Evolutionary conservation across 768 basidiomycete genomes (phyloP).

Genomic region (Boletus vinaceobasis): DNA sequence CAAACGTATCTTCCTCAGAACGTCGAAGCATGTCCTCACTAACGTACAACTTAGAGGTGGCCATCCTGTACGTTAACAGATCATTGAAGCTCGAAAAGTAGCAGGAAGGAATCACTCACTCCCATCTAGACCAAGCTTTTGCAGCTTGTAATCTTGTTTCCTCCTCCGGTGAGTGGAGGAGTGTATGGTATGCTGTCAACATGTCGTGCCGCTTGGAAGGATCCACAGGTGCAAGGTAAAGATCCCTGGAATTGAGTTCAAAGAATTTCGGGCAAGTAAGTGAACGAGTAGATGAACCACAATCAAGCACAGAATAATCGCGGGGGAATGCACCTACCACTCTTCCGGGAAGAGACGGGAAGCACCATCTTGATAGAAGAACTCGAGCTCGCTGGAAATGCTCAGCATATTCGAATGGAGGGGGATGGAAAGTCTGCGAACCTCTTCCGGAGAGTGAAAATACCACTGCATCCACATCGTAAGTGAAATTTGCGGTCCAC

Average conservation of each 20-base stretch:
- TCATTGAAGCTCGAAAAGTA: background rate
- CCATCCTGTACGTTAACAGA: conserved; percentile 54
- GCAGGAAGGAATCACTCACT: conserved; percentile 50
- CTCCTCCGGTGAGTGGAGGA: conserved; percentile 70
- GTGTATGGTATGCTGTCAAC: conserved; percentile 79
- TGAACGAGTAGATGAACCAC: background rate
- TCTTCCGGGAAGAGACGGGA: conserved; percentile 85
- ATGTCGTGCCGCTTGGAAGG: conserved; percentile 76
- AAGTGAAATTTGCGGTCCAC: background rate
- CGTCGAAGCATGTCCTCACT: conserved; percentile 65
- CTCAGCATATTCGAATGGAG: background rate
- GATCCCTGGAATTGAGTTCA: conserved; percentile 55
- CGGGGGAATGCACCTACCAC: conserved; percentile 48
- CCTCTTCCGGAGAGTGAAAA: conserved; percentile 84
- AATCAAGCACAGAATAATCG: background rate
- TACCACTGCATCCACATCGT: conserved; percentile 51
- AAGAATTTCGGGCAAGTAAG: background rate
- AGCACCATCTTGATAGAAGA: conserved; percentile 89
- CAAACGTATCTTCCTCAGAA: conserved; percentile 70
- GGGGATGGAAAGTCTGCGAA: conserved; percentile 21
- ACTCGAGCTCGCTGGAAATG: conserved; percentile 63
- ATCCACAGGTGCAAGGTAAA: conserved; percentile 77
- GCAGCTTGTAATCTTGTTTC: conserved; percentile 64
- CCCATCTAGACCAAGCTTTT: conserved; percentile 88
- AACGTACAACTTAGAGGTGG: conserved; percentile 69